Evolutionary conservation across 352 stramenopile genomes (phyloP).

Genomic region (Globisporangium cederbergense): DNA sequence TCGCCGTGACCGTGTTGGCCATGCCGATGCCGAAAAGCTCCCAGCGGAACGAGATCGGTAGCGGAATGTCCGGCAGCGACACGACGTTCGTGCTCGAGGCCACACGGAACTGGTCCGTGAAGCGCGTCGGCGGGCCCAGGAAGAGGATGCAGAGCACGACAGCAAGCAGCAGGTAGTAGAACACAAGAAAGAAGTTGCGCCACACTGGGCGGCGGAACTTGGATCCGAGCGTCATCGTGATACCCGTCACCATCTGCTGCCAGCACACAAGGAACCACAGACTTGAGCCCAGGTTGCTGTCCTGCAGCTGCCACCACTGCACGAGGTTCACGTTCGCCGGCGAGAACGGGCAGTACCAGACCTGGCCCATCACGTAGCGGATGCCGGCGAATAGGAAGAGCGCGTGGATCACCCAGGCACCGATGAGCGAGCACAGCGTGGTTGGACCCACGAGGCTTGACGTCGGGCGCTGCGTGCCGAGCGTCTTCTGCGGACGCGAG

Average conservation of each 20-base stretch:
- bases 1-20: constrained; percentile 45
- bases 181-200: constrained; percentile 62
- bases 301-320: constrained; percentile 71
- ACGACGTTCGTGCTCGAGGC: constrained; percentile 76
- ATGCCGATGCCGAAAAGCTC: constrained; percentile 58
- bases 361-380: constrained; percentile 47
- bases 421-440: constrained; percentile 61
- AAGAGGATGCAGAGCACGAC: constrained; percentile 55
- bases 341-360: constrained; percentile 74
- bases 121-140: constrained; percentile 47
- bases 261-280: constrained; percentile 65
- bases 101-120: constrained; percentile 68
- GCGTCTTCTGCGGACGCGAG: constrained; percentile 45
- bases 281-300: constrained; percentile 59
- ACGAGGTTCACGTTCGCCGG: constrained; percentile 62
- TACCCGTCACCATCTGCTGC: constrained; percentile 64
- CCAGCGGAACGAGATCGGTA: constrained; percentile 57
- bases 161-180: constrained; percentile 56
- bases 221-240: constrained; percentile 59
- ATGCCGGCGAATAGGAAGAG: constrained; percentile 69
- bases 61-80: constrained; percentile 59
- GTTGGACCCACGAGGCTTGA: constrained; percentile 78
- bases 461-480: constrained; percentile 71
- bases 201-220: constrained; percentile 63
- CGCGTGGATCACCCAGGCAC: constrained; percentile 62